Evolutionary conservation across 176 grass and related monocot genomes (phyloP).

Genomic region (Aegilops speltoides): DNA sequence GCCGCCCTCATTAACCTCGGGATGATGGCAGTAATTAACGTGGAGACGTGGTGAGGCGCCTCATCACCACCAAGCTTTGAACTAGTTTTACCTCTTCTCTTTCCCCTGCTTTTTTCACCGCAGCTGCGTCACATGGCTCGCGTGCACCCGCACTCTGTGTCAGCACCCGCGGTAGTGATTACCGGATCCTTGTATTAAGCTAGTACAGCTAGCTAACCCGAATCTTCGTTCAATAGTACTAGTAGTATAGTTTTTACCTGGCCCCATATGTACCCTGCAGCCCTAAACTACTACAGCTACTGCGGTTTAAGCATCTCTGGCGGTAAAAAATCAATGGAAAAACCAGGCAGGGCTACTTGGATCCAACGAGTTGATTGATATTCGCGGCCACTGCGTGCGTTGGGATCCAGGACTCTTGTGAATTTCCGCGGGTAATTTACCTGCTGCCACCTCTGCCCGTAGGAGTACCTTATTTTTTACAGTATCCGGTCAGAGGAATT

Average conservation of each 20-base stretch:
- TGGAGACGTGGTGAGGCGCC: not conserved
- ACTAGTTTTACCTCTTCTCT: not conserved
- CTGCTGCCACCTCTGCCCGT: slow-evolving; percentile 5
- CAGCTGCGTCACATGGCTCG: not conserved
- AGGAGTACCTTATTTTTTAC: not conserved
- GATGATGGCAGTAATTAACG: slow-evolving; percentile 8
- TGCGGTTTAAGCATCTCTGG: too few species aligned
- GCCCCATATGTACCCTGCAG: not conserved
- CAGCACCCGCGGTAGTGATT: not conserved
- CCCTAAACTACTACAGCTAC: not conserved
- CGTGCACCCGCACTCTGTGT: too few species aligned
- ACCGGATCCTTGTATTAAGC: not conserved
- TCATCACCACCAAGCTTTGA: not conserved
- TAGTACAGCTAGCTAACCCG: too few species aligned
- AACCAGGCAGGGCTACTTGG: not conserved
- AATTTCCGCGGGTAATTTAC: slow-evolving; percentile 21
- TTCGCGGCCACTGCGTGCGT: slow-evolving; percentile 31
- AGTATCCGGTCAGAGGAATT: slow-evolving; percentile 17
- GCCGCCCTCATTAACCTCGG: slow-evolving; percentile 30
- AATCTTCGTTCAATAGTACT: not conserved
- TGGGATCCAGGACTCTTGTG: slow-evolving; percentile 44
- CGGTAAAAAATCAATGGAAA: too few species aligned
- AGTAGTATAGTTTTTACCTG: not conserved
- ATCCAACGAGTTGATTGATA: not conserved
- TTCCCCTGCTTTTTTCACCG: not conserved